These are phyloP conservation scores for Fusarium nelsonii DNA, from an alignment of 2,329 filamentous ascomycete genomes.

Conservation along the genomic window DNA sequence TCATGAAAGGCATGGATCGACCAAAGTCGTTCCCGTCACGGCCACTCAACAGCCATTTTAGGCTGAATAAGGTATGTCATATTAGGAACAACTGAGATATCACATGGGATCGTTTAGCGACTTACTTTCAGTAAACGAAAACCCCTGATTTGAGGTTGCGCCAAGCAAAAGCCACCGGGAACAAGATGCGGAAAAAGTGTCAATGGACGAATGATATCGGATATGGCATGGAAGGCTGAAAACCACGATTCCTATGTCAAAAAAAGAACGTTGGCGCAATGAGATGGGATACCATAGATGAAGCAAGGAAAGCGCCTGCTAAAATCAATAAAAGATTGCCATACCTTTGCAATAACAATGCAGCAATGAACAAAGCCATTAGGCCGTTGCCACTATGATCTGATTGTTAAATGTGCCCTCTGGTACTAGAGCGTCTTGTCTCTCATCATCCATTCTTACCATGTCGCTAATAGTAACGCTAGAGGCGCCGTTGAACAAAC, in stretches of 20 bases:
- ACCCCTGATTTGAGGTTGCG: conserved; percentile 9
- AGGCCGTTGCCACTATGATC: not conserved
- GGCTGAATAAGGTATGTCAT: not conserved
- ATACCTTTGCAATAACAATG: not conserved
- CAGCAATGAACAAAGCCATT: not conserved
- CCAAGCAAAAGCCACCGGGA: conserved; percentile 21
- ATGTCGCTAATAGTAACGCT: not conserved
- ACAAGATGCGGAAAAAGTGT: conserved; percentile 16
- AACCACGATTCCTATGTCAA: not conserved
- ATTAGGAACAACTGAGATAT: not conserved
- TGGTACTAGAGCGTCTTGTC: too few species aligned
- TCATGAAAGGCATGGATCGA: conserved; percentile 27
- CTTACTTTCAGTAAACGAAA: not conserved
- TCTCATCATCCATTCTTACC: not conserved
- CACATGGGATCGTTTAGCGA: not conserved
- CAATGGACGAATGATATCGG: conserved; percentile 15
- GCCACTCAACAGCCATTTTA: too few species aligned
- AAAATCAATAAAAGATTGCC: fast-evolving
- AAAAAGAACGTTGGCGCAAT: too few species aligned
- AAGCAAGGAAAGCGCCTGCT: fast-evolving
- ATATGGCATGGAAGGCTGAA: not conserved
- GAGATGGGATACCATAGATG: too few species aligned
- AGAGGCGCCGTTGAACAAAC: not conserved
- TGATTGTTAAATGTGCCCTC: not conserved
- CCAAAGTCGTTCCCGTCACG: conserved; percentile 4